These are phyloP conservation scores for Cytospora schulzeri DNA, from an alignment of 2,329 filamentous ascomycete species.

Conservation along the genomic window DNA sequence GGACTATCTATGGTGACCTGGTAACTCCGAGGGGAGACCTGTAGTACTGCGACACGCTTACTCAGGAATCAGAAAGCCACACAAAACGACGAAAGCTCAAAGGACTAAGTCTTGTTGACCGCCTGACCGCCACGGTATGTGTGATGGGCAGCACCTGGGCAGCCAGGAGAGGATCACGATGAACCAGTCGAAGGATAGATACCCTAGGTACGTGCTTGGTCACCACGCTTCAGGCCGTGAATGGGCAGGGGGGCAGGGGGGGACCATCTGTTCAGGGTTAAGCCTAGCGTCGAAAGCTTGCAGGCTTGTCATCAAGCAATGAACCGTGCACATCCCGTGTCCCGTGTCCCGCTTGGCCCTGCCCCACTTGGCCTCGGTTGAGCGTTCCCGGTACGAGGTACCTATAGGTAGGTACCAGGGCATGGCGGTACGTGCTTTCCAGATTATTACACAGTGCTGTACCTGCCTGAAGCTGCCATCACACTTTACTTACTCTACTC, in stretches of 20 bases:
- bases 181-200: no score
- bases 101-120: no score
- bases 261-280: not conserved
- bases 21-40: no score
- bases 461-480: no score
- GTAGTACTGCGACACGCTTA: not conserved
- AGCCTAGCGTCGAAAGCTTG: not conserved
- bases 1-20: no score
- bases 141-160: no score
- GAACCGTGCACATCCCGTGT: not conserved
- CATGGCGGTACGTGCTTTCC: no score
- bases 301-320: not conserved
- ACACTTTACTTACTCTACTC: no score
- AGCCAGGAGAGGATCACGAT: no score
- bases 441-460: no score
- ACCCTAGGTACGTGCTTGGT: not conserved
- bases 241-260: no score
- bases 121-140: not conserved
- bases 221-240: not conserved
- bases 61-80: not conserved
- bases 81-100: no score
- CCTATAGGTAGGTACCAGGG: not conserved
- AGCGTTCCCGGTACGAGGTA: not conserved
- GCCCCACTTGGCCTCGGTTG: not conserved
- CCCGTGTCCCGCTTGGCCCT: not conserved